phyloP scores from a whole-genome alignment of 805 yeast species.

The Suhomyces prunicola region DNA sequence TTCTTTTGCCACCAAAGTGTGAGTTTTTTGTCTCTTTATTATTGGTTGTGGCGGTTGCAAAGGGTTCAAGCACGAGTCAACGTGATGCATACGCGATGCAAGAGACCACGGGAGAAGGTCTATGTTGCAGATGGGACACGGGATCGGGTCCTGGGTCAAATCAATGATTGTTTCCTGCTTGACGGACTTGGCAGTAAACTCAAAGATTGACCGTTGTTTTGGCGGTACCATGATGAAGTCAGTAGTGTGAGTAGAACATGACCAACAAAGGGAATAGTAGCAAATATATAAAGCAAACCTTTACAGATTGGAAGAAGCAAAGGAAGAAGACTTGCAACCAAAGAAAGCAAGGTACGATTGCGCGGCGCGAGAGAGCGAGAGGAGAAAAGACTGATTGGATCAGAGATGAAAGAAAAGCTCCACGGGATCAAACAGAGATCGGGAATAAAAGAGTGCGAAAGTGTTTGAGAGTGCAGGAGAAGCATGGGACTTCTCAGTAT shows the following conservation, averaged over 20 bases:
- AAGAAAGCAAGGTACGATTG: not conserved
- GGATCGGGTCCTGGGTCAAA: slow-evolving; percentile 11
- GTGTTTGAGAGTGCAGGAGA: not conserved
- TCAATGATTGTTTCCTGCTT: slow-evolving; percentile 12
- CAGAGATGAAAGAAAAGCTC: not conserved
- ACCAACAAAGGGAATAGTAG: not conserved
- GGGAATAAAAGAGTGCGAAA: not conserved
- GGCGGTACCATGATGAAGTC: not conserved
- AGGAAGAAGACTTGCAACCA: not conserved
- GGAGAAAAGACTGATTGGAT: not conserved
- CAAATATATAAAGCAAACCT: not conserved
- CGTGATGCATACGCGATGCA: slow-evolving; percentile 49
- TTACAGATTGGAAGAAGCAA: not conserved
- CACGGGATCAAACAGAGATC: not conserved
- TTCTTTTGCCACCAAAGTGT: not conserved
- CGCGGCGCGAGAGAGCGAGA: not conserved
- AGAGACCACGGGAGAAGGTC: slow-evolving; percentile 38
- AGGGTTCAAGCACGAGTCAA: slow-evolving; percentile 46
- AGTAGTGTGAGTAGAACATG: not conserved
- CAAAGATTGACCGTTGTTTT: slow-evolving; percentile 23
- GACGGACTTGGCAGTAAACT: slow-evolving; percentile 10
- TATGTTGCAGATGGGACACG: slow-evolving; percentile 53
- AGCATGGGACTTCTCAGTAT: slow-evolving; percentile 79
- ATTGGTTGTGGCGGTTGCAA: not conserved
- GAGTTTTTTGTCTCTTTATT: not conserved